These are phyloP conservation scores for barrel medic (Medicago truncatula) DNA, from an alignment of 306 rosid species.

Conservation along the genomic window DNA sequence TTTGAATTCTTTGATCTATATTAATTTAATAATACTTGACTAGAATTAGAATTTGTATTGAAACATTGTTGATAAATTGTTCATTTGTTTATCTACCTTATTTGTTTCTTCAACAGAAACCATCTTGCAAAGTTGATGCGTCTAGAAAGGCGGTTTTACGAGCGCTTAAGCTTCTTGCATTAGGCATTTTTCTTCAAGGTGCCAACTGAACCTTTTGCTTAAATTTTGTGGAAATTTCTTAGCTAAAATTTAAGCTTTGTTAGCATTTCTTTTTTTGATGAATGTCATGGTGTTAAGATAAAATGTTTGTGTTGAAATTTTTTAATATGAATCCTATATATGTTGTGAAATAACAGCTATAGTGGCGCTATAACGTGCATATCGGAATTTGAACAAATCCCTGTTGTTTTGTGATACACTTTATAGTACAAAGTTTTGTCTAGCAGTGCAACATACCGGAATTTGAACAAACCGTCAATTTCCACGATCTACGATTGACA, in stretches of 20 bases:
- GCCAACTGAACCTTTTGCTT: slow-evolving; percentile 32
- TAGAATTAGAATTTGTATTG: background rate
- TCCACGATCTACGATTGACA: background rate
- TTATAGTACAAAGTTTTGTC: background rate
- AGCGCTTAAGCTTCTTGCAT: slow-evolving; percentile 73
- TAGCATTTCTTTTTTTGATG: background rate
- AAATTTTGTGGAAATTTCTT: slow-evolving; percentile 10
- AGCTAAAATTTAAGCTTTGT: no score
- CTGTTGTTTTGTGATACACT: background rate
- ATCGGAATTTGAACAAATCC: no score
- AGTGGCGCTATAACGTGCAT: no score
- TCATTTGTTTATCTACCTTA: slow-evolving; percentile 13
- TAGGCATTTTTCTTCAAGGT: slow-evolving; percentile 97
- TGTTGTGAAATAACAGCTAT: no score
- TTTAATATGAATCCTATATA: no score
- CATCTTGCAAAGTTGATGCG: slow-evolving; percentile 63
- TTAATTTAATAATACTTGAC: background rate
- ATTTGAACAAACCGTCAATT: background rate
- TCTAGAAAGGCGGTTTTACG: slow-evolving; percentile 71
- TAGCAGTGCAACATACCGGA: background rate
- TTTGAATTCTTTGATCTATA: background rate
- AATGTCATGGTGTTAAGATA: background rate
- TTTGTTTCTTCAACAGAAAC: slow-evolving; percentile 59
- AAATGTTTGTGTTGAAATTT: no score
- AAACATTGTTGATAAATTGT: slow-evolving; percentile 10